Evolutionary conservation across 331 rosid genomes (phyloP), one percentile per base, ranked within the genome.

Genomic region (Prunus yedoensis): DNA sequence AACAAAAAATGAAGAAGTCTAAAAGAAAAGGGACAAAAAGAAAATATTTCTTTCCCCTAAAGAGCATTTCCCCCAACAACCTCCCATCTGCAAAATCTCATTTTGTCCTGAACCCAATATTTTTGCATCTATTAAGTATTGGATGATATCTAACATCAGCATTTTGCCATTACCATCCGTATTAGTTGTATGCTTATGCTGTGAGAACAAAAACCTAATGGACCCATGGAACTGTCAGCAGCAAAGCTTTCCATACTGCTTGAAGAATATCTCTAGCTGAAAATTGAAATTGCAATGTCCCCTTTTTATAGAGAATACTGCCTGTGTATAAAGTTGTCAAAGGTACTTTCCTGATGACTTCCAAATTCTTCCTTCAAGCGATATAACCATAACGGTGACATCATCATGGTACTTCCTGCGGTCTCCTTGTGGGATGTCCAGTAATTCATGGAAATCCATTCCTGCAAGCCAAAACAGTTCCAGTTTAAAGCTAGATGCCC

Each of bases 361-460:
- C 98, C 98, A 93, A 68, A 93, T 93, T 83, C 98, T 91, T 87
- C 98, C 98, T 89, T 91, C 98, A 20, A 93, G 98, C n/a, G 98
- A 91, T 80, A 93, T 78, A 77, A 93, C 85, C 97, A 93, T 91
- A 12, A 93, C 98, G n/a, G 98, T 93, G 27, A 91, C 97, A 56
- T 93, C 98, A 57, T 93, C 98, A 46, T 93, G 98, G 81, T 93
- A 93, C 86, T 89, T 93, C 83, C 98, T 83, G 78, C 98, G 76
- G 66, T 85, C 98, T 68, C 98, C 98, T 82, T 93, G 98, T 1
- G 98, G 98, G 75, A 93, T 91, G 80, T 93, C 98, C 79, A 93
- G 78, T 72, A 93, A 79, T 72, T 91, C 98, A 83, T 93, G 98
- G 74, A 93, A 91, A 84, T 87, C 94, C 97, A 93, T 85, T 76